phyloP scores from a whole-genome alignment of 108 stramenopile species.

The Nannochloropsis oceanica region DNA sequence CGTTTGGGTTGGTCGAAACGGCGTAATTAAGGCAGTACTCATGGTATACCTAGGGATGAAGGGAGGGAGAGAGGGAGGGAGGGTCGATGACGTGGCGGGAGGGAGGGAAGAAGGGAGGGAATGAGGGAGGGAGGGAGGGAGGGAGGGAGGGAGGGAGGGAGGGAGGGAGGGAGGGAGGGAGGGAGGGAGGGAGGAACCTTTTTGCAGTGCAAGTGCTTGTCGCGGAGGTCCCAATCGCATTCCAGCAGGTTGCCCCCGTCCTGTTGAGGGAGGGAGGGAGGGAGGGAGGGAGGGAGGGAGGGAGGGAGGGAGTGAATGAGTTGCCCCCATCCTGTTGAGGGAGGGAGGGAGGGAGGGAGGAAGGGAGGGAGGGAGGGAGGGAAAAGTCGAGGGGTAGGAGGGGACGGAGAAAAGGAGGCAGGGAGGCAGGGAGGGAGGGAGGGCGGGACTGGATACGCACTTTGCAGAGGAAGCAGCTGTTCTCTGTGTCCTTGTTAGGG shows the following conservation, averaged over 20 bases:
- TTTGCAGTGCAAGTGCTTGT: neutral
- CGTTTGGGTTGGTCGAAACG: neutral
- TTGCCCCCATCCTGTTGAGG: too few relatives aligned
- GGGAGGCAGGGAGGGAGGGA: neutral
- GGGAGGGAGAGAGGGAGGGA: neutral
- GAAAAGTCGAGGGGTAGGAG: neutral
- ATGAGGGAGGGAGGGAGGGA: neutral
- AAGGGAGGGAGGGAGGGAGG: neutral
- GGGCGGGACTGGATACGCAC: neutral
- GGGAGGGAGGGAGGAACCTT: neutral
- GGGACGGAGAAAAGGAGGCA: neutral
- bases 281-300: neutral
- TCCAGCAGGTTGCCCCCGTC: neutral
- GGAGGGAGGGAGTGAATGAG: neutral
- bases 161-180: neutral
- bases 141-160: neutral
- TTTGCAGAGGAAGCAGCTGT: neutral
- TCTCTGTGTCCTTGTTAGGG: neutral
- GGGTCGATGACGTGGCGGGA: neutral
- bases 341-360: too few relatives aligned
- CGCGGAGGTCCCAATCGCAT: neutral
- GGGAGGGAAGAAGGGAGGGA: neutral
- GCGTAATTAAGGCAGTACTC: neutral
- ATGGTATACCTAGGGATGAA: neutral
- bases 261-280: neutral